Evolutionary conservation across 305 asterid species (phyloP).

Genomic region (Fraxinus albicans): DNA sequence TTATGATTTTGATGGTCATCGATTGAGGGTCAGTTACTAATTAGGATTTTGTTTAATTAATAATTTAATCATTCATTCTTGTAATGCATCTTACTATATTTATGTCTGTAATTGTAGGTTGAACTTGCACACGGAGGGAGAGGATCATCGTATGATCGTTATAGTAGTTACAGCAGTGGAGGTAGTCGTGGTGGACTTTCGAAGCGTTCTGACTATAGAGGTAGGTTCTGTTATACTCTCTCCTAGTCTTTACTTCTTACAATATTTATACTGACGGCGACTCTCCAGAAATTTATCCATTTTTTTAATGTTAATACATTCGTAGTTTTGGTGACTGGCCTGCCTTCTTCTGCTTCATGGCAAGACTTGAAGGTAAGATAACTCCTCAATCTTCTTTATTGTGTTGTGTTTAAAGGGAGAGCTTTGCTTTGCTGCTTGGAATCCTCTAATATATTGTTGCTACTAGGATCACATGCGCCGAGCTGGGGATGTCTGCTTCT

Average conservation of each 20-base stretch:
- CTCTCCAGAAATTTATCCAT: background rate
- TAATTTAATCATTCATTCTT: background rate
- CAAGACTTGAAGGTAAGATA: constrained; percentile 84
- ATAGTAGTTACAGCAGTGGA: constrained; percentile 56
- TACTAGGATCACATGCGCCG: constrained; percentile 89
- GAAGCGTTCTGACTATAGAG: constrained; percentile 76
- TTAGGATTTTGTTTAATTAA: background rate
- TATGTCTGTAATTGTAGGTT: constrained; percentile 42
- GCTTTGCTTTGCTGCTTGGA: background rate
- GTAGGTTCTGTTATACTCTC: constrained; percentile 31
- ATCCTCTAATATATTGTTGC: constrained; percentile 10
- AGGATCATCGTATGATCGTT: constrained; percentile 64
- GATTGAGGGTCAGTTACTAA: constrained; percentile 53
- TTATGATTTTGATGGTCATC: constrained; percentile 64
- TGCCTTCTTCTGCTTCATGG: constrained; percentile 94
- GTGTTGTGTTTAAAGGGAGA: background rate
- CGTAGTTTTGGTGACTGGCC: constrained; percentile 77
- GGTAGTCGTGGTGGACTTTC: constrained; percentile 65
- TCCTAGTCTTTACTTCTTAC: background rate
- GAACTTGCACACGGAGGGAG: constrained; percentile 87
- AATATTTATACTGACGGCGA: background rate
- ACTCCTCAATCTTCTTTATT: background rate
- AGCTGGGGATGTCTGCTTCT: constrained; percentile 91
- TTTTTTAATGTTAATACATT: background rate
- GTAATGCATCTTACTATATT: background rate